Evolutionary conservation across 345 rosid species (phyloP), one percentile per base, ranked within the genome.

Genomic region (Salix brachista): DNA sequence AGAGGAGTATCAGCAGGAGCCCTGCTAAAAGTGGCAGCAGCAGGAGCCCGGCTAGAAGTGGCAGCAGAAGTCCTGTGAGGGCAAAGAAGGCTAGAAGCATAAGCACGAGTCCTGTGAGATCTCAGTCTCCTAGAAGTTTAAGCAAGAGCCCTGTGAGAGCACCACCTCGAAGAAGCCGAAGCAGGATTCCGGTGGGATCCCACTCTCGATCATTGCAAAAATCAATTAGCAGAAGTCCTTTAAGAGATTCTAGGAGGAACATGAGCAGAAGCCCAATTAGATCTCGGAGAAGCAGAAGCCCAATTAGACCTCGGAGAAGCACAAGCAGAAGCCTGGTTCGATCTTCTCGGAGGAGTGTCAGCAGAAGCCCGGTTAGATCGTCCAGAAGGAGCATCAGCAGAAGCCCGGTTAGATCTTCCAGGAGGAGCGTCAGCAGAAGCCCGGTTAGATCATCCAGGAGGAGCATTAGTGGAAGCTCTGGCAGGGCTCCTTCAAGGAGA

Each of bases 31-130:
- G 80, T 69, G 75, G 75, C 60, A 86, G 90, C 82, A 85, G 88
- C 72, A 56, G 83, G 80, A 91, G 90, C 80, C 88, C 89, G 36
- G 80, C 65, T 37, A 80, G 81, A 64, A 91, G 90, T 72, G 34
- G 79, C 73, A 86, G 92, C 79, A 79, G 86, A 77, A 91, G 93
- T 76, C 93, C 97, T 0, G 12, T 79, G 42, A 83, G 84, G 81
- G 74, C 50, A 69, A 83, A 69, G 72, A 82, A 67, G 39, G 89
- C 75, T 69, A 76, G 85, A 73, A 78, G 76, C 68, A 62, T 77
- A 70, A 86, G 90, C 79, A 79, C 77, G 71, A 85, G 86, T 67
- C 86, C 87, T 71, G 82, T 26, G 44, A 84, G 76, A 62, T 71
- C 75, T 46, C 37, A 67, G 74, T 71, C 75, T 30, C 79, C 52